Evolutionary conservation across 1,139 yeast species (phyloP), one percentile per base, ranked within the genome.

Genomic region (Lodderomyces theae): DNA sequence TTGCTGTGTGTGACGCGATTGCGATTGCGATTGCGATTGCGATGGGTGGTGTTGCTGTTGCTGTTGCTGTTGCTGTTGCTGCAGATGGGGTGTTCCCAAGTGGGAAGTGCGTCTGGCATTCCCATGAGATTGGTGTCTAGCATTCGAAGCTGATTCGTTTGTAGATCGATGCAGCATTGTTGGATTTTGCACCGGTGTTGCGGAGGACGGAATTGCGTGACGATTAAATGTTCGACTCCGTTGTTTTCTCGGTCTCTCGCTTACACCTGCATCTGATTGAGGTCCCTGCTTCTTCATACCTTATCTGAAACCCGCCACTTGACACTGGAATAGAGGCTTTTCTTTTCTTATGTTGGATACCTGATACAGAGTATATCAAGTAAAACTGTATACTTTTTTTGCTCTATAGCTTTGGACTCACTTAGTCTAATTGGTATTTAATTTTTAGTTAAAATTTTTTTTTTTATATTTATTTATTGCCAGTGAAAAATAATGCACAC

Each of bases 231-330:
- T 28, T 28, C 31, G 31, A 28, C 31, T 28, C 31, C 31, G 17
- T 28, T 28, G 31, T 28, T 28, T 28, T 28, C 31, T 28, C 31
- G 31, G 31, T 28, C 31, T 28, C 31, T 28, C 31, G 31, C 31
- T 28, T 28, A n/a, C 5, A 28, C 31, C 31, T 28, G 31, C 31
- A 15, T 28, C 31, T 28, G 11, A 3, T 15, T 28, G 31, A 28
- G 18, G 31, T 15, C 15, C 31, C 18, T 28, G 31, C 18, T 28
- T 28, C 18, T 28, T 28, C 31, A 28, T 28, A 28, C 31, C 18
- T 28, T 28, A 28, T 28, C 31, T 28, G 5, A 5, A 19, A 19
- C 22, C 8, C n/a, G n/a, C n/a, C n/a, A n/a, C n/a, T n/a, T n/a
- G n/a, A n/a, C n/a, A n/a, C n/a, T n/a, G n/a, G n/a, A n/a, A n/a